Conservation (phyloP, 2,329 filamentous ascomycete genomes). For the Xylariaceae sp. region DNA sequence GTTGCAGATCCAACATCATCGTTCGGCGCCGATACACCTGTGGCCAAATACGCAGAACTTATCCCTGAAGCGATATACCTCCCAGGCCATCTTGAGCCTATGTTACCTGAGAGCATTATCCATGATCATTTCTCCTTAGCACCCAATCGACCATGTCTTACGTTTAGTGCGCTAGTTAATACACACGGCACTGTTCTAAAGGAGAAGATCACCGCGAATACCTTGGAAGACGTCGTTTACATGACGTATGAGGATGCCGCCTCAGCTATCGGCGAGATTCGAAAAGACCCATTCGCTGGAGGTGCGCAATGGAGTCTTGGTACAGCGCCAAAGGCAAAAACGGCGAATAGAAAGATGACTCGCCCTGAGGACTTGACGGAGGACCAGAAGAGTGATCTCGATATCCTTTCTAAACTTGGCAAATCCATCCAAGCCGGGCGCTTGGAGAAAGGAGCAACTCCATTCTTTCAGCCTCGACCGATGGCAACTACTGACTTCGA, state of each 20-base stretch:
- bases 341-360: constrained; percentile 52
- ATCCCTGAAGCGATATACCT: constrained; percentile 67
- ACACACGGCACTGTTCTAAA: constrained; percentile 60
- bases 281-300: constrained; percentile 36
- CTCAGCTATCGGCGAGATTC: constrained; percentile 48
- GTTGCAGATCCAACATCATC: constrained; percentile 79
- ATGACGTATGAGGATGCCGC: constrained; percentile 61
- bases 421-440: constrained; percentile 52
- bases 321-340: constrained; percentile 29
- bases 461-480: constrained; percentile 53
- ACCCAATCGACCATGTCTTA: constrained; percentile 59
- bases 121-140: constrained; percentile 61
- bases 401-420: constrained; percentile 55
- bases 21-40: constrained; percentile 63
- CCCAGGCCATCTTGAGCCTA: constrained; percentile 62
- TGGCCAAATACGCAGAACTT: constrained; percentile 67
- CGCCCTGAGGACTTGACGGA: constrained; percentile 50
- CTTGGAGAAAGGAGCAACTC: constrained; percentile 56
- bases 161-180: constrained; percentile 67
- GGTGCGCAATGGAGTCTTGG: constrained; percentile 41
- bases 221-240: constrained; percentile 61
- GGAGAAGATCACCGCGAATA: constrained; percentile 60
- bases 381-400: constrained; percentile 53
- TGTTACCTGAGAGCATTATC: constrained; percentile 62
- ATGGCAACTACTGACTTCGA: constrained; percentile 53